Conservation (phyloP, 23 red algal species). For the Porphyridium purpureum region DNA sequence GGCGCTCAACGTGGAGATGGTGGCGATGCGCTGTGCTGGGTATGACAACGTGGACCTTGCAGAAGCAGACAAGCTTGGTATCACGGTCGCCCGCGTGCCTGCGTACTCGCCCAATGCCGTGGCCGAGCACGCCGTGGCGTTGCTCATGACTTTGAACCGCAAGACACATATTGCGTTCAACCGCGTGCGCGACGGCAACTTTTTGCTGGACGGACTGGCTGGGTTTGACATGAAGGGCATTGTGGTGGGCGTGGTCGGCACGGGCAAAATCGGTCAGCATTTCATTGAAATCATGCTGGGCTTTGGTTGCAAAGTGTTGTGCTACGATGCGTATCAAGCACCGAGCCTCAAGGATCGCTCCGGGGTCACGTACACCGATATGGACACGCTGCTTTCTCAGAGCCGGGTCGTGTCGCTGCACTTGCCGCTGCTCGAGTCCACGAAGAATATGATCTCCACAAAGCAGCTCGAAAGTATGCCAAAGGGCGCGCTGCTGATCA, state of each 20-base stretch:
- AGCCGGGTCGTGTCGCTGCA: constrained; percentile 56
- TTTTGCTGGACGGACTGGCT: constrained; percentile 32
- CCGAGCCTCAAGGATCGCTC: constrained; percentile 12
- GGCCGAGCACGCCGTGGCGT: constrained; percentile 47
- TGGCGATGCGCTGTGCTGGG: constrained; percentile 55
- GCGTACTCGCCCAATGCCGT: constrained; percentile 62
- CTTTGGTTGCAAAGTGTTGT: constrained; percentile 29
- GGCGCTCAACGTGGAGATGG: constrained; percentile 5
- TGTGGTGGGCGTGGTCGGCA: constrained; percentile 42
- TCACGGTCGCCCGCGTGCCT: constrained; percentile 46
- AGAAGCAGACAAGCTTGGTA: constrained; percentile 13
- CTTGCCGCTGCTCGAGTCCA: constrained; percentile 41
- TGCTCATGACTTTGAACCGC: constrained; percentile 26
- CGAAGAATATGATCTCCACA: constrained; percentile 34
- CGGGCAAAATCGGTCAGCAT: constrained; percentile 39
- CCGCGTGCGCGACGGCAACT: constrained; percentile 50
- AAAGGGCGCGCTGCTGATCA: constrained; percentile 45
- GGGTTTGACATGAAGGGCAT: constrained; percentile 56
- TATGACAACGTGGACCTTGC: constrained; percentile 62
- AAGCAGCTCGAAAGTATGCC: constrained; percentile 33
- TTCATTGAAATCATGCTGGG: constrained; percentile 37
- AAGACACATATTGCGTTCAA: constrained; percentile 67
- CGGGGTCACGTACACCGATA: constrained; percentile 32
- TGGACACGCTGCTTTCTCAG: constrained; percentile 7
- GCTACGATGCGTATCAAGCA: constrained; percentile 22